Evolutionary conservation across 805 yeast species (phyloP).

Genomic region (Trichomonascus vanleenenianus): DNA sequence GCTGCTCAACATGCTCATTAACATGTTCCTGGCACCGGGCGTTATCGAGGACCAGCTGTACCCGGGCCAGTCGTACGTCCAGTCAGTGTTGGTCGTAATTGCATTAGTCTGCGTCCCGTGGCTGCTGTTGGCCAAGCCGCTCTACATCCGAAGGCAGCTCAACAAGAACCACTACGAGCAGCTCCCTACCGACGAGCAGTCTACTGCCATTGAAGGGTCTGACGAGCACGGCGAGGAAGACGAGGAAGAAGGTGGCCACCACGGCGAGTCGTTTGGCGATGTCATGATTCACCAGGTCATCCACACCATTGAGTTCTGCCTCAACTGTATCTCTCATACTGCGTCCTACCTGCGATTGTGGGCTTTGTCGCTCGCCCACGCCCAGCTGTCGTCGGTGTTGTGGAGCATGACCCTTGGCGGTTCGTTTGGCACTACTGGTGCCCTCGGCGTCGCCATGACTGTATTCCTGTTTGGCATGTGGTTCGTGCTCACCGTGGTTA

Average conservation of each 20-base stretch:
- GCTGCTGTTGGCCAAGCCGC: constrained; percentile 77
- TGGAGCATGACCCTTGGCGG: constrained; percentile 92
- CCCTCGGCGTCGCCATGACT: constrained; percentile 60
- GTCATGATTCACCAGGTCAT: constrained; percentile 95
- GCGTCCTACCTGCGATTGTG: constrained; percentile 94
- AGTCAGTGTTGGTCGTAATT: constrained; percentile 58
- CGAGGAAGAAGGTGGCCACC: constrained; percentile 49
- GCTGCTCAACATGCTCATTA: constrained; percentile 85
- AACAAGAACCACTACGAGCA: constrained; percentile 43
- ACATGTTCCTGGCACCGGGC: constrained; percentile 94
- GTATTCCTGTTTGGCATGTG: constrained; percentile 87
- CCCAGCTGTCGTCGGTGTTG: constrained; percentile 87
- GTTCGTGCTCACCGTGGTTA: constrained; percentile 86
- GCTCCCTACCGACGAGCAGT: constrained; percentile 33
- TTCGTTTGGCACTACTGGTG: constrained; percentile 63
- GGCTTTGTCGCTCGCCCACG: constrained; percentile 97
- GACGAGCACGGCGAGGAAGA: constrained; percentile 25
- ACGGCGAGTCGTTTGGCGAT: constrained; percentile 74
- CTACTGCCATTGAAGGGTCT: constrained; percentile 23
- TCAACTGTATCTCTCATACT: constrained; percentile 96
- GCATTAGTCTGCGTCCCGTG: constrained; percentile 92
- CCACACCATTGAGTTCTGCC: constrained; percentile 94
- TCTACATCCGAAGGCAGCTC: constrained; percentile 54
- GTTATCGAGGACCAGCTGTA: constrained; percentile 71
- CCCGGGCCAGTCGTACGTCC: constrained; percentile 71